Evolutionary conservation across 1,284 basidiomycete genomes (phyloP).

Genomic region (Wolfiporia cocos): DNA sequence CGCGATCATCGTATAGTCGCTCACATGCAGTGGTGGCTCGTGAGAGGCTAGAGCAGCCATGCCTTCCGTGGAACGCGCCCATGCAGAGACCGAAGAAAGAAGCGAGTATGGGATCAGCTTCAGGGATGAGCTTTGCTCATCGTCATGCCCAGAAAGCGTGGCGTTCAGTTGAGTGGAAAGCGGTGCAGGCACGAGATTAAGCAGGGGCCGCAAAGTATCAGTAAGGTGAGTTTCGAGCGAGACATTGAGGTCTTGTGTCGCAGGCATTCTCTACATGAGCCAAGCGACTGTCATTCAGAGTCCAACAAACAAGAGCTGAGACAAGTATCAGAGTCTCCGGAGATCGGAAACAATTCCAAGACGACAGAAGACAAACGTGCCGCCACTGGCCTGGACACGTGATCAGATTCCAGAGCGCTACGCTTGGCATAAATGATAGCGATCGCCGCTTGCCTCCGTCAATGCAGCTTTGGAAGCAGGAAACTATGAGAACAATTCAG

Average conservation of each 20-base stretch:
- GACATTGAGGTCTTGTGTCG: constrained; percentile 37
- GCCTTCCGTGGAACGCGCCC: constrained; percentile 53
- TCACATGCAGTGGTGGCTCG: constrained; percentile 40
- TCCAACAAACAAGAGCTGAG: no score
- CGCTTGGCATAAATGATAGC: no score
- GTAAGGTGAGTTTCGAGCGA: constrained; percentile 64
- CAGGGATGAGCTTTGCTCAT: constrained; percentile 17
- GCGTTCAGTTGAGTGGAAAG: constrained; percentile 33
- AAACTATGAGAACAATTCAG: no score
- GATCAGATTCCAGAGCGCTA: no score
- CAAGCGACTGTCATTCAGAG: no score
- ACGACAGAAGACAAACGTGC: no score
- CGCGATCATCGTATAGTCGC: constrained; percentile 62
- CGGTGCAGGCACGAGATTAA: constrained; percentile 38
- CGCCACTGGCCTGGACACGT: no score
- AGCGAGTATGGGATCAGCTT: constrained; percentile 54
- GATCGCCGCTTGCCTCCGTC: no score
- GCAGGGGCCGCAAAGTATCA: constrained; percentile 39
- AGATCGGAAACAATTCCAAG: no score
- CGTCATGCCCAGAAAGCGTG: constrained; percentile 5
- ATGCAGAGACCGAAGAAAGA: constrained; percentile 56
- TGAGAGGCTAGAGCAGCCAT: constrained; percentile 34
- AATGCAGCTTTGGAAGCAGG: no score
- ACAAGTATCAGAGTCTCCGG: no score
- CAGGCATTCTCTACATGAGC: neutral